Evolutionary conservation across 768 basidiomycete species (phyloP).

Genomic region (Leccinum aurantiacum): DNA sequence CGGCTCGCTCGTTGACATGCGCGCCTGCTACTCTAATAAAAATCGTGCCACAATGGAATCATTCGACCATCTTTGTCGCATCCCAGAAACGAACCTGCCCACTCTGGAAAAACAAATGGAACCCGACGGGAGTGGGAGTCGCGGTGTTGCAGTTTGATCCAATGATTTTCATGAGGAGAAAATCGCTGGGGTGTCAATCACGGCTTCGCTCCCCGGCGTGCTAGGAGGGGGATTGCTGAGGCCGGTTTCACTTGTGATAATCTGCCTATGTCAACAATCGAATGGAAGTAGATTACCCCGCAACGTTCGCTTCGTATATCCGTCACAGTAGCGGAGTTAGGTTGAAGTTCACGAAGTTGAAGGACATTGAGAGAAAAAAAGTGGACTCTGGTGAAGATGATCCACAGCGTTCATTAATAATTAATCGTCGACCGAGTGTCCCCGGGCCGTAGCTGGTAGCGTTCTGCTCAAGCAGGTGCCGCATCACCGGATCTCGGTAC

Average conservation of each 20-base stretch:
- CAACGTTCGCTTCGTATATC: too few relatives aligned
- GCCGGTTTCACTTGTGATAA: neutral
- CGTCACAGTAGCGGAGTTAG: too few relatives aligned
- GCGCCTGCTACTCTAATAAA: constrained; percentile 6
- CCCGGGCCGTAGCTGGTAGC: too few relatives aligned
- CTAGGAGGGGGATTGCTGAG: neutral
- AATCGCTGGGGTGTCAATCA: neutral
- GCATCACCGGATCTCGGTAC: too few relatives aligned
- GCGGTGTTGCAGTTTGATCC: neutral
- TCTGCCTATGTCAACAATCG: neutral
- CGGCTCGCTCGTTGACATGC: constrained; percentile 8
- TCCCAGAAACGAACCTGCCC: constrained; percentile 9
- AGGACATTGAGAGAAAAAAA: too few relatives aligned
- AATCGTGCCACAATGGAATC: neutral
- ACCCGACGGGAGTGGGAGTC: neutral
- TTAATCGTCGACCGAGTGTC: too few relatives aligned
- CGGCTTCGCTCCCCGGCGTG: neutral
- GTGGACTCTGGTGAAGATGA: too few relatives aligned
- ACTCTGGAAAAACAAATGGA: constrained; percentile 8
- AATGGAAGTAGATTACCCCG: neutral
- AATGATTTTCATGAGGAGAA: constrained; percentile 6
- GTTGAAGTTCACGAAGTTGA: too few relatives aligned
- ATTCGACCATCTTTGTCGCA: neutral
- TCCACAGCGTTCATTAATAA: too few relatives aligned
- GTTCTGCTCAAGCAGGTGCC: too few relatives aligned